Percentiles rank a stretch among this genome's conserved stretches.
Conservation (phyloP, 345 rosid species). For the Mangifera indica region DNA sequence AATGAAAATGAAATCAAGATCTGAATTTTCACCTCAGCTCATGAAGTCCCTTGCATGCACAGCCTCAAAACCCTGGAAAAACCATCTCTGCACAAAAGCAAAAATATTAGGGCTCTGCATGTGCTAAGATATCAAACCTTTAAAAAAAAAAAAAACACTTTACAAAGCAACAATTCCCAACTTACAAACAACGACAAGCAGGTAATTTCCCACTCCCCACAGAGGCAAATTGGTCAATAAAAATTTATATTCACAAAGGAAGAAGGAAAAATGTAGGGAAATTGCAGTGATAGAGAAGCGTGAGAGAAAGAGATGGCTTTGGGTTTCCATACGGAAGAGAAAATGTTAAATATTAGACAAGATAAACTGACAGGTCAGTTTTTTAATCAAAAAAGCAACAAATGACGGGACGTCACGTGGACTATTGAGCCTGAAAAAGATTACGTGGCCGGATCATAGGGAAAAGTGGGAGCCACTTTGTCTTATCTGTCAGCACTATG, state of each 20-base stretch:
- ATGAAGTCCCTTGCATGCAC: slow-evolving; percentile 23
- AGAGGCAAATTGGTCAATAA: slow-evolving; percentile 15
- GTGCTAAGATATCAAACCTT: not conserved
- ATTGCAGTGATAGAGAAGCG: not conserved
- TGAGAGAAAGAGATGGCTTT: not conserved
- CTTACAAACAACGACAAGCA: slow-evolving; percentile 22
- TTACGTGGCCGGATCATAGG: slow-evolving; percentile 8
- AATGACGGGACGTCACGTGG: slow-evolving; percentile 13
- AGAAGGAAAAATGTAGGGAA: slow-evolving; percentile 17
- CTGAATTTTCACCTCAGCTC: slow-evolving; percentile 33
- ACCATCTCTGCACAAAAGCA: slow-evolving; percentile 20
- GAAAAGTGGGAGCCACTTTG: not conserved
- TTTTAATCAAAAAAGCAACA: slow-evolving; percentile 3
- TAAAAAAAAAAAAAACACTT: not conserved
- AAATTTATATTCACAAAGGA: not conserved
- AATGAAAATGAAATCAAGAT: slow-evolving; percentile 22
- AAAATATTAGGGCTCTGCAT: slow-evolving; percentile 24
- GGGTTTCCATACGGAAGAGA: slow-evolving; percentile 18
- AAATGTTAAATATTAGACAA: slow-evolving; percentile 18
- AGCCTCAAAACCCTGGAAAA: slow-evolving; percentile 29
- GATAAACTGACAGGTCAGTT: not conserved
- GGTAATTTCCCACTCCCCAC: not conserved
- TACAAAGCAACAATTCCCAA: not conserved
- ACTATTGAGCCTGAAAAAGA: not conserved
- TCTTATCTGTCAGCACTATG: not conserved